Base-by-base conservation (phyloP, 257 asterid species). In the Salvia hispanica region DNA sequence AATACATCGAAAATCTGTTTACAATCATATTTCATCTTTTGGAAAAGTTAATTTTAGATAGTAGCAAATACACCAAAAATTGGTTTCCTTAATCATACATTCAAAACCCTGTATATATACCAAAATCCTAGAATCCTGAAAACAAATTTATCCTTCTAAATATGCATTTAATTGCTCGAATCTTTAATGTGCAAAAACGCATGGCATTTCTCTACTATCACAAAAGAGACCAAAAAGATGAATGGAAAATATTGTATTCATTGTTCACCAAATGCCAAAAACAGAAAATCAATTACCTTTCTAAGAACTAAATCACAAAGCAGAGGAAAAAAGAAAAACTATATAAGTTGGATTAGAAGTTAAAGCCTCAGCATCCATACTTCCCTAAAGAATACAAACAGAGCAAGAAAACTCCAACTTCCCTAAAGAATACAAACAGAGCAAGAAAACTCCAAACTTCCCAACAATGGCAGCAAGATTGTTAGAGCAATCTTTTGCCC, bases 281-380 rank as follows among this genome's bases (percentile, higher is more conserved):
- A 34, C 77, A 42, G 28, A 60, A 66, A 51, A 43, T 28, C 46
- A 72, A 72, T 43, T 72, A 66, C 73, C 64, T 72, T 55, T 5
- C 72, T 55, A 70, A 62, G 59, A 46, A 36, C 61, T 57, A 70
- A 51, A 51, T 55, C 31, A 52, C 45, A 58, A 4, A 46, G 13
- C 10, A 36, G 8, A 69, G 28, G 39, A 25, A n/a, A n/a, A n/a
- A 21, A 57, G 59, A 14, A 72, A 62, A 36, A 44, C 13, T 21
- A 21, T 21, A 21, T 58, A 42, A 47, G 25, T 61, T 51, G 25
- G 34, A 55, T 7, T 34, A 51, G 42, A 58, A 54, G 70, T 56
- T 59, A 75, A 54, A 36, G 48, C 70, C 65, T 61, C 70, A 72
- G 34, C 52, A 52, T 36, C 64, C 28, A 28, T 9, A 69, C 59